Evolutionary conservation across 495 filamentous ascomycete species (phyloP).

Genomic region (Glutinoglossum americanum): DNA sequence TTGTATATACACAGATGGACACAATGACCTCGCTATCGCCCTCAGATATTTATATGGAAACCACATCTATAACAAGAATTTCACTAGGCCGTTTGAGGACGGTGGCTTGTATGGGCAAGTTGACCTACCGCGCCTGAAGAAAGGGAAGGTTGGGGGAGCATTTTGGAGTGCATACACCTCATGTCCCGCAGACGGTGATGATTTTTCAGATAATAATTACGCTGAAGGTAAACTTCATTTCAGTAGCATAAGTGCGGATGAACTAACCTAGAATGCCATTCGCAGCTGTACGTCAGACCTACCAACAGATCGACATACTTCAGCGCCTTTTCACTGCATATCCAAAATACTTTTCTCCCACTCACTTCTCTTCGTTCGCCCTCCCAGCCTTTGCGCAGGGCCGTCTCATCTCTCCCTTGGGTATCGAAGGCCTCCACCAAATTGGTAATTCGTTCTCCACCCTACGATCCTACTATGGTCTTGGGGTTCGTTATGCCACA

Average conservation of each 20-base stretch:
- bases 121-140: slow-evolving; percentile 46
- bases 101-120: slow-evolving; percentile 51
- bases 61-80: slow-evolving; percentile 53
- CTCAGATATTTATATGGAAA: slow-evolving; percentile 49
- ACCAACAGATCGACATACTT: slow-evolving; percentile 65
- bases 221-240: slow-evolving; percentile 20
- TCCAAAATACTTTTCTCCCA: slow-evolving; percentile 43
- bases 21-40: slow-evolving; percentile 68
- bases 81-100: slow-evolving; percentile 43
- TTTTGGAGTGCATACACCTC: slow-evolving; percentile 83
- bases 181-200: slow-evolving; percentile 47
- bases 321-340: slow-evolving; percentile 44
- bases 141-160: slow-evolving; percentile 43
- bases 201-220: slow-evolving; percentile 60
- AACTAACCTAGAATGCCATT: neutral
- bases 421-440: slow-evolving; percentile 85
- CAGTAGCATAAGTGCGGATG: slow-evolving; percentile 1
- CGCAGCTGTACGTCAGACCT: slow-evolving; percentile 46
- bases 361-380: slow-evolving; percentile 34
- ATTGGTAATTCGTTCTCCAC: slow-evolving; percentile 72
- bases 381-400: slow-evolving; percentile 32
- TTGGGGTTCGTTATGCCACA: slow-evolving; percentile 83
- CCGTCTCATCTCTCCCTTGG: slow-evolving; percentile 47
- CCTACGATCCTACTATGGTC: slow-evolving; percentile 46
- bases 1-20: slow-evolving; percentile 45